Base-by-base conservation (phyloP, 805 yeast species). In the Wickerhamomyces pijperi region DNA sequence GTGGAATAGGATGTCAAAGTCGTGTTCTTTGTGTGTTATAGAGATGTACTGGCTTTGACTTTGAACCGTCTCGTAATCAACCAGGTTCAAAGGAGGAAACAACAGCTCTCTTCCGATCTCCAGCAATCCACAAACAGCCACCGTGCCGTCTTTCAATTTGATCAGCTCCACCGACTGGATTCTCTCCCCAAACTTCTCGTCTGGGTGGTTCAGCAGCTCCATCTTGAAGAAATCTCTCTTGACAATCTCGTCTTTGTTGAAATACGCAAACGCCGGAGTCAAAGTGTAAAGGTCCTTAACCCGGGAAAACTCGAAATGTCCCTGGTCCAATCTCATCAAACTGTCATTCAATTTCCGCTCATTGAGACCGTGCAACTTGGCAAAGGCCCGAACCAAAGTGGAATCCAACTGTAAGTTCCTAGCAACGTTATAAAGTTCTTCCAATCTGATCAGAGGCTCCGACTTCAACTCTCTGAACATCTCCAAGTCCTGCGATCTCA, bases 191-290 rank as follows among this genome's bases (percentile, higher is more conserved):
- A n/a, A n/a, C n/a, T n/a, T n/a, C n/a, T n/a, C n/a, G n/a, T n/a
- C n/a, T n/a, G n/a, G n/a, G n/a, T n/a, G n/a, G n/a, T 36, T 42
- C 4, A 39, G 2, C 19, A 45, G 25, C 13, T 42, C 42, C 12
- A 47, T 42, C 34, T 51, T 44, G 34, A 53, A 53, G 41, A 51
- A 53, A 29, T 51, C 58, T 37, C 58, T 46, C 20, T 45, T 42
- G 2, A 45, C 33, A 19, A 51, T 41, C 9, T 53, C 50, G 1
- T 35, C 29, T 5, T 37, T 34, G 33, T 43, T 39, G 42, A 53
- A 53, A 37, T 45, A 53, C 1, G 45, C 39, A 6, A 42, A 44
- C 3, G 50, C 43, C 3, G 33, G 15, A 6, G 36, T 25, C 34
- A 37, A 19, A 2, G 32, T 36, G n/a, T 44, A 25, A 8, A 51